Evolutionary conservation across 2,329 filamentous ascomycete genomes (phyloP), one percentile per base, ranked within the genome.

Genomic region (Rhexocercosporidium sp.): DNA sequence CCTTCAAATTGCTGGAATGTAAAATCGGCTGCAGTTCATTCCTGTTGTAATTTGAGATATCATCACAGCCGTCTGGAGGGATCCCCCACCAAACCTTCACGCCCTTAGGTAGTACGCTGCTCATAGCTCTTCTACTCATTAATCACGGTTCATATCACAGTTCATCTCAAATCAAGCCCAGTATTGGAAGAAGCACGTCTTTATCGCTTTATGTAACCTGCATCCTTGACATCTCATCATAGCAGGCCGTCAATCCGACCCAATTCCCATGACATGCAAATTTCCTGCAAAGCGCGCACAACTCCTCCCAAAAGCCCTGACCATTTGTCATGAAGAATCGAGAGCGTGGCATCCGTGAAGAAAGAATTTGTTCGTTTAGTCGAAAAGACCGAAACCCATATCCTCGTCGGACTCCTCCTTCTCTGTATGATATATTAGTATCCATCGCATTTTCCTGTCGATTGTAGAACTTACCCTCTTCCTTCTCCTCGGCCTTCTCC

Each of bases 341-440:
- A 73, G 70, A 71, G 71, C 70, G 67, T 69, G 63, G 68, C 66
- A 67, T 70, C 67, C 69, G 65, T 69, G 59, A 54, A 31, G 59
- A 66, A 27, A 65, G 62, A 49, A 67, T 70, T 75, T 75, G 72
- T 65, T 70, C 78, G 82, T 81, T 89, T 90, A 90, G 83, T 90
- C 88, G 86, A 90, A 90, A 74, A 92, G 89, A 87, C 89, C 89
- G 85, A 91, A 90, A 77, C 89, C 88, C 88, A 91, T 91, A 80
- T 91, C 90, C 82, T 90, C 90, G 83, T 91, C 88, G 82, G 88
- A 90, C 85, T 90, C 85, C 83, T 88, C 86, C 82, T 89, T 86
- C 81, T 86, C 84, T 85, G 77, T 70, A 70, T 39, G 62, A 65
- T 69, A 41, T 53, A 47, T 76, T 73, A 78, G 72, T 74, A 74